These are phyloP conservation scores for Musa troglodytarum DNA, from an alignment of 176 grass and related monocot genomes.

Conservation along the genomic window DNA sequence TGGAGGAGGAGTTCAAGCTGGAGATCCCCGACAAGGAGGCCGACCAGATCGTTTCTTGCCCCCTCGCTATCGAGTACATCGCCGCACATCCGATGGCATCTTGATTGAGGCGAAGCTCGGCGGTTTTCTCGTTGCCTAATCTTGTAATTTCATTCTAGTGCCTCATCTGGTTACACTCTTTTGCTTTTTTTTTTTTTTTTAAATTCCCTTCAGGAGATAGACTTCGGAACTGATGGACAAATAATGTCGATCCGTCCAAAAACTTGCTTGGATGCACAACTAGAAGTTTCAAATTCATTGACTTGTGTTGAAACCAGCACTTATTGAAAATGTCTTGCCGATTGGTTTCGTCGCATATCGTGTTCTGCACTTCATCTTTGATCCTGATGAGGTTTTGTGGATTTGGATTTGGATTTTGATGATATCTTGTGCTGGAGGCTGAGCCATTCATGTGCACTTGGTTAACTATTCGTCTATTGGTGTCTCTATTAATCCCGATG, in stretches of 20 bases:
- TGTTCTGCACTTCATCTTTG: too few relatives aligned
- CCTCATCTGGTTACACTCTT: background rate
- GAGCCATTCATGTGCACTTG: too few relatives aligned
- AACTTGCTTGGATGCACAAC: background rate
- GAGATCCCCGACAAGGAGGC: slow-evolving; percentile 73
- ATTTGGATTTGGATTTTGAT: too few relatives aligned
- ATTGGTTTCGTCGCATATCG: too few relatives aligned
- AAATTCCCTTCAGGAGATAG: background rate
- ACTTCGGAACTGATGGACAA: background rate
- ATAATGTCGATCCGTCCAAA: slow-evolving; percentile 6
- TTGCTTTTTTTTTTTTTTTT: background rate
- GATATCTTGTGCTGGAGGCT: too few relatives aligned
- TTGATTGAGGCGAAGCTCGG: slow-evolving; percentile 12
- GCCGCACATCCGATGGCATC: slow-evolving; percentile 59
- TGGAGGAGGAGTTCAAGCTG: slow-evolving; percentile 89
- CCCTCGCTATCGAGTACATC: slow-evolving; percentile 64
- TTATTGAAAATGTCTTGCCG: too few relatives aligned
- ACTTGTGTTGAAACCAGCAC: background rate
- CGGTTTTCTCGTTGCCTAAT: background rate
- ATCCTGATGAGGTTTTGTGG: too few relatives aligned
- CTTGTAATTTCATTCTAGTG: background rate
- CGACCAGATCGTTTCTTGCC: slow-evolving; percentile 54
- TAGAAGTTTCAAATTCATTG: background rate
- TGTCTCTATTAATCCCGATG: too few relatives aligned
- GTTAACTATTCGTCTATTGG: too few relatives aligned